Percentiles rank a stretch among this genome's conserved stretches.
phyloP scores from a whole-genome alignment of 192 early-diverging fungal genomes.

The Entophlyctis luteolus region DNA sequence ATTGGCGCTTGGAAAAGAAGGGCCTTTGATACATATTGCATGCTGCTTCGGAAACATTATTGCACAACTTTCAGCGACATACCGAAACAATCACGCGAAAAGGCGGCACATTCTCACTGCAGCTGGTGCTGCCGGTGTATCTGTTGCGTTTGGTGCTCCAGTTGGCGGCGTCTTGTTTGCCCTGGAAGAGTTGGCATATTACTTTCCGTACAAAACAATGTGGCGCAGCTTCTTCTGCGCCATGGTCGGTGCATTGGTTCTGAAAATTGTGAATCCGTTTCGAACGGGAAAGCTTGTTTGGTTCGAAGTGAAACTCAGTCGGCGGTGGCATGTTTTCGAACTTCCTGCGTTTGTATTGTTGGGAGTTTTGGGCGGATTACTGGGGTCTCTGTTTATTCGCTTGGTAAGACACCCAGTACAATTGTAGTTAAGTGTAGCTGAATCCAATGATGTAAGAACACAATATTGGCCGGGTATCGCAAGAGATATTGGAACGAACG shows the following conservation, averaged over 20 bases:
- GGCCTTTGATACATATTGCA: constrained; percentile 91
- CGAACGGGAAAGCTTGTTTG: constrained; percentile 91
- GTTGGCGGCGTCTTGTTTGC: constrained; percentile 82
- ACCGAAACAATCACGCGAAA: constrained; percentile 72
- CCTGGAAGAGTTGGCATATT: constrained; percentile 88
- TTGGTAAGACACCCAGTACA: constrained; percentile 23
- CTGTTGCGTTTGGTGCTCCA: constrained; percentile 95
- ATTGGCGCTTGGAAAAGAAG: constrained; percentile 62
- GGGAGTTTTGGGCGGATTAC: constrained; percentile 67
- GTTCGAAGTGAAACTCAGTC: constrained; percentile 90
- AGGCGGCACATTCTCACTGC: constrained; percentile 50
- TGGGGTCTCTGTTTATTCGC: constrained; percentile 50
- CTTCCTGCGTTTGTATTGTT: constrained; percentile 66
- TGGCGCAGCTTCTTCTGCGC: constrained; percentile 97
- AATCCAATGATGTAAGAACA: constrained; percentile 26
- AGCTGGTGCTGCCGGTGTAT: constrained; percentile 91
- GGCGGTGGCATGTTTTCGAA: constrained; percentile 95
- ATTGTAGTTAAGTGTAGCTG: neutral
- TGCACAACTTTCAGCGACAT: constrained; percentile 71
- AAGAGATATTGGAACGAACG: constrained; percentile 28
- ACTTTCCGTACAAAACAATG: constrained; percentile 92
- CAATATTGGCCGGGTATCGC: constrained; percentile 29
- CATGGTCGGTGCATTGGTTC: constrained; percentile 85
- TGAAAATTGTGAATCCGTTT: constrained; percentile 76
- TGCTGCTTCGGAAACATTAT: constrained; percentile 89